phyloP scores from a whole-genome alignment of 352 stramenopile species.

The Globisporangium irregulare region DNA sequence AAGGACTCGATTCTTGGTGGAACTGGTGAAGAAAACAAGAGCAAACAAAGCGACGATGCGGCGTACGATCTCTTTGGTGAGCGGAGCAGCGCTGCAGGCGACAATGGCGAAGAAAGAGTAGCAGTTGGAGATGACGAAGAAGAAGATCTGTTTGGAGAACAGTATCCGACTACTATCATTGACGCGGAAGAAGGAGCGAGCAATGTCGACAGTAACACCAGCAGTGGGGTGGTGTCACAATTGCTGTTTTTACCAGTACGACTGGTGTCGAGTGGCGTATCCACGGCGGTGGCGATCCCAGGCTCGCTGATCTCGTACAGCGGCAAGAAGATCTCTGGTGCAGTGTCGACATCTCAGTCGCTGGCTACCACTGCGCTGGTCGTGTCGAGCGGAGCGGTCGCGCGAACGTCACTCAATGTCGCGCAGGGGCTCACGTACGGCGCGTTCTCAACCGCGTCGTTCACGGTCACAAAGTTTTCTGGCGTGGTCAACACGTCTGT shows the following conservation, averaged over 20 bases:
- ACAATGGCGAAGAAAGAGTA: not conserved
- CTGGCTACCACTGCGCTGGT: conserved; percentile 58
- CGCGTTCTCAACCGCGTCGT: conserved; percentile 51
- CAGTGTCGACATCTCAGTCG: conserved; percentile 53
- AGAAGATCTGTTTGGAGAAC: conserved; percentile 16
- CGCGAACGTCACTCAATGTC: conserved; percentile 54
- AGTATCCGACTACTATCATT: conserved; percentile 8
- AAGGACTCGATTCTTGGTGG: conserved; percentile 32
- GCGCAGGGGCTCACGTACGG: conserved; percentile 44
- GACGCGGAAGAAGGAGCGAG: not conserved
- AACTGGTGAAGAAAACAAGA: not conserved
- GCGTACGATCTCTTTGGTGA: conserved; percentile 58
- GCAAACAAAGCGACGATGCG: not conserved
- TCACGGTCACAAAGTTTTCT: conserved; percentile 47
- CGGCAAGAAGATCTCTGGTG: conserved; percentile 53
- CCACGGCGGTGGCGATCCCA: conserved; percentile 51
- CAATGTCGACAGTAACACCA: not conserved
- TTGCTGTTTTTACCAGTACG: conserved; percentile 63
- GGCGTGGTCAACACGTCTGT: conserved; percentile 54
- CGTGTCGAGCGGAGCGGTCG: conserved; percentile 42
- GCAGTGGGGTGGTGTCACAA: conserved; percentile 35
- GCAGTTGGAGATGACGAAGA: not conserved
- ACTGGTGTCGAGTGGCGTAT: conserved; percentile 53
- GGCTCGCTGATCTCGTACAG: conserved; percentile 47
- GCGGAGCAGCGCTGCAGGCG: conserved; percentile 12